A percentile compares a stretch with the other conserved stretches of the same genome.
Conservation (phyloP, 2,329 filamentous ascomycete genomes). For the Shiraia sp. region DNA sequence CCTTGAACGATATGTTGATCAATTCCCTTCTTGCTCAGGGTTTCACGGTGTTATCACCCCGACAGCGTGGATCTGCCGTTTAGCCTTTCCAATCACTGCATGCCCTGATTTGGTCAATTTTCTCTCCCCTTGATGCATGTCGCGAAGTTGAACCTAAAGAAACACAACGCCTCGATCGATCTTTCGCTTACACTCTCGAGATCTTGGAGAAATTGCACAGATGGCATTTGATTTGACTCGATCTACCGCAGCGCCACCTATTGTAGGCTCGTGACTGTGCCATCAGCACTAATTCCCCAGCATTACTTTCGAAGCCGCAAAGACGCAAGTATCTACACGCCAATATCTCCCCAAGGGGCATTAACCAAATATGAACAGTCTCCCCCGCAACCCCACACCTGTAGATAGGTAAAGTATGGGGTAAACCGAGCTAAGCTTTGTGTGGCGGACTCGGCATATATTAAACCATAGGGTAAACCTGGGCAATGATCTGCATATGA, state of each 20-base stretch:
- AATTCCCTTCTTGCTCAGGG: slow-evolving; percentile 2
- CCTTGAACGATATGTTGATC: background rate
- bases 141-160: background rate
- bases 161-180: background rate
- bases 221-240: too few relatives aligned
- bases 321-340: too few relatives aligned
- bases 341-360: too few relatives aligned
- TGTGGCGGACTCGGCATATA: slow-evolving; percentile 25
- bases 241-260: too few relatives aligned
- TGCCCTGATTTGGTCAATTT: background rate
- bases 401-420: slow-evolving; percentile 12
- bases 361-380: background rate
- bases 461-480: slow-evolving; percentile 8
- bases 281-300: too few relatives aligned
- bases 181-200: too few relatives aligned
- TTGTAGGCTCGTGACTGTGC: too few relatives aligned
- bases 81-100: background rate
- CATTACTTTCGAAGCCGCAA: too few relatives aligned
- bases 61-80: slow-evolving; percentile 3
- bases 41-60: slow-evolving; percentile 23
- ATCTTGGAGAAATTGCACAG: too few relatives aligned
- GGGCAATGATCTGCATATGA: slow-evolving; percentile 13
- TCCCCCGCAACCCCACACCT: background rate
- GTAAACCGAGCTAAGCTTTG: slow-evolving; percentile 17
- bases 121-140: background rate